Conservation (phyloP, 2,329 filamentous ascomycete genomes). For the Pseudocercospora fijiensis region DNA sequence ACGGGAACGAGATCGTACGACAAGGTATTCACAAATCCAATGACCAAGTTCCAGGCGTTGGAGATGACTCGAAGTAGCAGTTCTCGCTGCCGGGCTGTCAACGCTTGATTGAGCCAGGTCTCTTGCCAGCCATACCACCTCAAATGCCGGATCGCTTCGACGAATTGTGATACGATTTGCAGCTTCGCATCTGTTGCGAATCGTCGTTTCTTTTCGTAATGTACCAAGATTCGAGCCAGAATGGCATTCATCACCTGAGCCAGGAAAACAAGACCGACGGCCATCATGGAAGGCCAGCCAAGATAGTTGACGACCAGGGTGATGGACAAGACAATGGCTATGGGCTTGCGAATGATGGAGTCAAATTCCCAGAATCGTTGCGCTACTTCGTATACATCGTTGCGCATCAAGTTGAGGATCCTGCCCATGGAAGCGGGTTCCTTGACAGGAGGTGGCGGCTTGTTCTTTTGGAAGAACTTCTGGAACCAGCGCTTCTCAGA, state of each 20-base stretch:
- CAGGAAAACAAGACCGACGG: slow-evolving; percentile 59
- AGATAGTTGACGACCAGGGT: slow-evolving; percentile 74
- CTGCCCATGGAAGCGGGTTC: slow-evolving; percentile 80
- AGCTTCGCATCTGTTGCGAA: slow-evolving; percentile 73
- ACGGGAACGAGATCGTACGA: slow-evolving; percentile 76
- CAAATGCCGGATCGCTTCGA: slow-evolving; percentile 78
- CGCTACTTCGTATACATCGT: slow-evolving; percentile 76
- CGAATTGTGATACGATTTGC: slow-evolving; percentile 79
- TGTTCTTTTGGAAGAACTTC: slow-evolving; percentile 27
- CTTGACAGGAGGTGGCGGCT: slow-evolving; percentile 40
- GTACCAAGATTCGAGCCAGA: slow-evolving; percentile 65
- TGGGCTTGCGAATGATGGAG: slow-evolving; percentile 69
- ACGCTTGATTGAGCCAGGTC: slow-evolving; percentile 68
- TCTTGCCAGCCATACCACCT: slow-evolving; percentile 82
- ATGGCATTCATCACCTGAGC: slow-evolving; percentile 69
- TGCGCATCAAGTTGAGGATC: slow-evolving; percentile 81
- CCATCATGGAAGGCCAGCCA: slow-evolving; percentile 73
- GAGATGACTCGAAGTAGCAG: slow-evolving; percentile 64
- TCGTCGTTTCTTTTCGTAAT: slow-evolving; percentile 69
- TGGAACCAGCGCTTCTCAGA: slow-evolving; percentile 1
- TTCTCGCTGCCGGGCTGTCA: slow-evolving; percentile 67
- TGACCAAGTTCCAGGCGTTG: slow-evolving; percentile 61
- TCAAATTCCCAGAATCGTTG: slow-evolving; percentile 85
- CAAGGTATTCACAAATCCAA: slow-evolving; percentile 68
- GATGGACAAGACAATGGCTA: slow-evolving; percentile 73